Base-by-base conservation (phyloP, 768 basidiomycete species). In the Boletellus emodensis region DNA sequence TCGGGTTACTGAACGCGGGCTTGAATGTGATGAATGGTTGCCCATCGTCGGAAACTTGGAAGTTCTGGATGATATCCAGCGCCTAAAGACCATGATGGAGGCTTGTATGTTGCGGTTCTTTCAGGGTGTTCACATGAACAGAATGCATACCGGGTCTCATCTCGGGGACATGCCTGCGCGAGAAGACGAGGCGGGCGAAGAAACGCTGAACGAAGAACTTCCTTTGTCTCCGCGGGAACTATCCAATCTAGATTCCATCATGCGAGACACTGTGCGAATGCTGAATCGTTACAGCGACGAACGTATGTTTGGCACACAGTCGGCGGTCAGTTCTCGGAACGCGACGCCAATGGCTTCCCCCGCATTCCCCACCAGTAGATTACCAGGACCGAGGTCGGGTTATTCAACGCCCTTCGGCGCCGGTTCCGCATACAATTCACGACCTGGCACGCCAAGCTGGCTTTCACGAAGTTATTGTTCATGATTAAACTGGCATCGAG, bases 21-120 rank as follows among this genome's bases (percentile, higher is more conserved):
- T 97, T 44, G 84, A 87, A 61, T 94, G 91, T 61, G 94, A 97
- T 61, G 83, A 81, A 39, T 97, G 94, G 94, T 71, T 97, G 11
- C 90, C 93, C 18, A 77, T 94, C 40, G 76, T 85, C 34, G 89
- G 89, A 36, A 80, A 85, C 54, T 58, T 85, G 44, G 77, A 85
- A 59, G 80, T 82, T 2, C 69, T 96, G 59, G 90, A 94, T 62
- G 84, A 92, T 55, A 72, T 95, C n/a, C 85, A 87, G 64, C 77
- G 81, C 12, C 71, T 97, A 61, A 94, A 93, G 69, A 74, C 70
- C 17, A 71, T 86, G 58, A 81, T 94, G 75, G 91, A 95, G 58
- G 73, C 74, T 3, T 91, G 87, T 60, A 84, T 96, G 83, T 72
- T 93, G 42, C 83, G 94, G 37, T 90, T 96, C 6, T 97, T 90